Conservation (phyloP, 1,284 basidiomycete species). For the Ceratobasidium sp. region DNA sequence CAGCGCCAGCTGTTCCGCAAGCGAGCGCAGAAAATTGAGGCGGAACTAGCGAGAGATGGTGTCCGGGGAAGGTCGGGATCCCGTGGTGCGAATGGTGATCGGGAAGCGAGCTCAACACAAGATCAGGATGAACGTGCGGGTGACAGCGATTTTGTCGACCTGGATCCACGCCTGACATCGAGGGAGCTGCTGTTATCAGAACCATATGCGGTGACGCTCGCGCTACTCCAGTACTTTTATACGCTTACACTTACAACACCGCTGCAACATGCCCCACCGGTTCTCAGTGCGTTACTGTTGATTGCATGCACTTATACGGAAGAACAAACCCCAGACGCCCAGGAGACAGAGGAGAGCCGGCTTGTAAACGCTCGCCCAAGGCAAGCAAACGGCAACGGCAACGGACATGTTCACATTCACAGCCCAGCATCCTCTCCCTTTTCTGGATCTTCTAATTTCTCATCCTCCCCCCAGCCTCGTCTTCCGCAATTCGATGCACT, state of each 20-base stretch:
- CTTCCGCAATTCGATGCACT: slow-evolving; percentile 55
- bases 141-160: slow-evolving; percentile 45
- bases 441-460: slow-evolving; percentile 1
- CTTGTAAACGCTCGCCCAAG: neutral
- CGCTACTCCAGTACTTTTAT: slow-evolving; percentile 93
- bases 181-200: slow-evolving; percentile 84
- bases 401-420: neutral
- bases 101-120: neutral
- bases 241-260: slow-evolving; percentile 84
- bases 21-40: slow-evolving; percentile 61
- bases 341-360: neutral
- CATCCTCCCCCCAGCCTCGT: neutral
- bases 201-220: slow-evolving; percentile 86
- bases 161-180: slow-evolving; percentile 80
- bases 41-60: slow-evolving; percentile 57
- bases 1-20: slow-evolving; percentile 67
- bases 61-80: slow-evolving; percentile 23
- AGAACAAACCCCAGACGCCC: neutral
- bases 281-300: slow-evolving; percentile 86
- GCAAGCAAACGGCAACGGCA: slow-evolving; percentile 21
- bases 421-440: slow-evolving; percentile 30
- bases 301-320: slow-evolving; percentile 77
- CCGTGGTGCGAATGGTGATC: slow-evolving; percentile 6
- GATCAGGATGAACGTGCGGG: slow-evolving; percentile 4
- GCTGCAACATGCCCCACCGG: slow-evolving; percentile 87